Conservation (phyloP, 495 filamentous ascomycete genomes). For the Pseudoneurospora amorphoporcata region DNA sequence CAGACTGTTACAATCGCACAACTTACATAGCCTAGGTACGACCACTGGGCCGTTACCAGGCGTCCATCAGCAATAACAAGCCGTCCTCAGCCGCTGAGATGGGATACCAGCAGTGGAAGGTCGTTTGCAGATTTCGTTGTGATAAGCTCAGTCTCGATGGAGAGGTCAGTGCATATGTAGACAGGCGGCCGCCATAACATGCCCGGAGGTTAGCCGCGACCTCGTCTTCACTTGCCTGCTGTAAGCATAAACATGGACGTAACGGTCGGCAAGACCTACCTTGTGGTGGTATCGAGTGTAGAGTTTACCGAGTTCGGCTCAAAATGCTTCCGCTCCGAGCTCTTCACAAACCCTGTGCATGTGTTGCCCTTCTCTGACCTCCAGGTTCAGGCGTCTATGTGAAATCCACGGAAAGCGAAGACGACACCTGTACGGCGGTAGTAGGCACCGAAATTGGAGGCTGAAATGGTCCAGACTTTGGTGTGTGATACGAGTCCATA, state of each 20-base stretch:
- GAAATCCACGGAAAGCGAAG: background rate
- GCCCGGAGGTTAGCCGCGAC: background rate
- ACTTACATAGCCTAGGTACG: background rate
- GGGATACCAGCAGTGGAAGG: background rate
- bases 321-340: background rate
- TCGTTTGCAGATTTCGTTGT: background rate
- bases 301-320: background rate
- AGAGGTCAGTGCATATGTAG: background rate
- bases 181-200: background rate
- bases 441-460: background rate
- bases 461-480: background rate
- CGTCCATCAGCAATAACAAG: background rate
- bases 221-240: background rate
- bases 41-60: background rate
- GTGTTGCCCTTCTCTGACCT: background rate
- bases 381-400: background rate
- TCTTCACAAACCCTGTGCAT: background rate
- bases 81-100: background rate
- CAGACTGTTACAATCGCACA: background rate
- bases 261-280: background rate
- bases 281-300: background rate
- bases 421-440: background rate
- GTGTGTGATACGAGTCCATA: background rate
- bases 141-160: background rate
- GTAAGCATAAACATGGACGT: background rate